Percentiles rank a stretch among this genome's conserved stretches.
Conservation (phyloP, 139 green algal species). For the Chlamydomonas incerta region DNA sequence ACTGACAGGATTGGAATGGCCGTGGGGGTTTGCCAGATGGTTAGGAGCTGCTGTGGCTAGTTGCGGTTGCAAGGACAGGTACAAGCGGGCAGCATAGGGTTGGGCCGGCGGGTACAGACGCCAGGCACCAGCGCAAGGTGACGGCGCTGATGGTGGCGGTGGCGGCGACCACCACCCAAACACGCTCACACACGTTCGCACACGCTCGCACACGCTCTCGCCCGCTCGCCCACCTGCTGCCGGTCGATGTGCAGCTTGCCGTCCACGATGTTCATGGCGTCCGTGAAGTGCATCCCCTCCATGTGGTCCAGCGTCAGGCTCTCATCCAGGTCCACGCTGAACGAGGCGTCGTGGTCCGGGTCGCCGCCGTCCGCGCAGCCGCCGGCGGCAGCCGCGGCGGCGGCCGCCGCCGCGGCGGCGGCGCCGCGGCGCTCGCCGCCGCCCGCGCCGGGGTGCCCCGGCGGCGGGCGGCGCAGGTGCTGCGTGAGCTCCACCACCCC, state of each 20-base stretch:
- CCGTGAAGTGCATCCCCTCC: slow-evolving; percentile 9
- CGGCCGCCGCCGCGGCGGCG: background rate
- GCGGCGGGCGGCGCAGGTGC: slow-evolving; percentile 16
- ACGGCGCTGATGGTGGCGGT: no score
- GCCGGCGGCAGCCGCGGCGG: background rate
- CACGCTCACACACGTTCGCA: no score
- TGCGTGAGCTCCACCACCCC: slow-evolving; percentile 69
- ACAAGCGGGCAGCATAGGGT: no score
- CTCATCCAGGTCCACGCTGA: slow-evolving; percentile 69
- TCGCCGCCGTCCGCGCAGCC: background rate
- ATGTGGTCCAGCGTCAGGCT: slow-evolving; percentile 59
- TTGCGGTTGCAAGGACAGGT: no score
- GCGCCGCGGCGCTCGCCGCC: background rate
- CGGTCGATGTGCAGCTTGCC: slow-evolving; percentile 64
- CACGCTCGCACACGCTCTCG: no score
- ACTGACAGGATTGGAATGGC: no score
- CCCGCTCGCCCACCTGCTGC: slow-evolving; percentile 49
- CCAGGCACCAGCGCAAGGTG: no score
- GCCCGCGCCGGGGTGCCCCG: background rate
- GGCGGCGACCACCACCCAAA: no score
- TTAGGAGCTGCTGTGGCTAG: no score
- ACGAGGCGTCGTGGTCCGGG: slow-evolving; percentile 46
- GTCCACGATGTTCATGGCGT: slow-evolving; percentile 48
- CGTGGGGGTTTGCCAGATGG: no score
- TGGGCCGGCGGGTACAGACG: no score